Evolutionary conservation across 306 rosid species (phyloP).

Genomic region (Trichosanthes cucumerina): DNA sequence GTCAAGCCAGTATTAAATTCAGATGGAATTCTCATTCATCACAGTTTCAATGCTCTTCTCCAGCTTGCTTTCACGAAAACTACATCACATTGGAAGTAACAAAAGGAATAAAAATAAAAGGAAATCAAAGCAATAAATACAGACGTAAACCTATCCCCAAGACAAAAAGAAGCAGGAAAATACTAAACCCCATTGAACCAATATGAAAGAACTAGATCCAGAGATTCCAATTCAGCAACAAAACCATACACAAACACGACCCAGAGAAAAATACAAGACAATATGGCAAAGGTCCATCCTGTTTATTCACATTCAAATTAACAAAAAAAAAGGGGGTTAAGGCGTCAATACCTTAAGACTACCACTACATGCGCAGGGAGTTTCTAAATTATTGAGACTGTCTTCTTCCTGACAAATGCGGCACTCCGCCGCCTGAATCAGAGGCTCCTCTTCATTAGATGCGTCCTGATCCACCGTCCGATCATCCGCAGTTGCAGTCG

Average conservation of each 20-base stretch:
- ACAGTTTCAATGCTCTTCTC: background rate
- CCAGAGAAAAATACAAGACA: background rate
- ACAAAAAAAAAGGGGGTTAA: background rate
- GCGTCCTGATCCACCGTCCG: slow-evolving; percentile 23
- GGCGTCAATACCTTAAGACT: slow-evolving; percentile 34
- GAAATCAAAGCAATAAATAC: background rate
- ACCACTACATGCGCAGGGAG: slow-evolving; percentile 59
- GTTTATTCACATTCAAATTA: background rate
- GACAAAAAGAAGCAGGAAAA: background rate
- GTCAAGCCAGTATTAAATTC: background rate
- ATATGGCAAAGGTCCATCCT: background rate
- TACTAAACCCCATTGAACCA: background rate
- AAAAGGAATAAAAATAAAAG: background rate
- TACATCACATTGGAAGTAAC: background rate
- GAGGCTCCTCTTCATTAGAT: slow-evolving; percentile 32
- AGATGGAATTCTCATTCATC: background rate
- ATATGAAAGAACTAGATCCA: background rate
- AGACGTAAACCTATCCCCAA: background rate
- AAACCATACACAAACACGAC: background rate
- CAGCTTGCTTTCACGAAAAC: background rate
- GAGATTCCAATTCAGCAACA: background rate
- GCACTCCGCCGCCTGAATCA: slow-evolving; percentile 40
- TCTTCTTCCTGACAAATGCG: slow-evolving; percentile 70
- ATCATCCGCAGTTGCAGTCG: slow-evolving; percentile 7
- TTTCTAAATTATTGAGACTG: slow-evolving; percentile 33